These are phyloP conservation scores for Tolypocladium inflatum DNA, from an alignment of 2,329 filamentous ascomycete genomes.

Conservation along the genomic window DNA sequence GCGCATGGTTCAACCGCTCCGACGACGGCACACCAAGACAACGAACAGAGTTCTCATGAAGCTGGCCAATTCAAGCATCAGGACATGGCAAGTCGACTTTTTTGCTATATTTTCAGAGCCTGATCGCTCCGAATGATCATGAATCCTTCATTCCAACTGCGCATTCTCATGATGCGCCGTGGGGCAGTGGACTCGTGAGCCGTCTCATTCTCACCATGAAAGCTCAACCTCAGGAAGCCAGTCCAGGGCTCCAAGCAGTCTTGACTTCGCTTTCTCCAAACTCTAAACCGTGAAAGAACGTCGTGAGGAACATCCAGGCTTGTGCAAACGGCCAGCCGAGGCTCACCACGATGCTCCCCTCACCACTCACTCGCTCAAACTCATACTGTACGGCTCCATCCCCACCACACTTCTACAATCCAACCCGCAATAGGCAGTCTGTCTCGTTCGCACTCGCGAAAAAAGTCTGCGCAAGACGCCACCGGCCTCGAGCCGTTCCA, in stretches of 20 bases:
- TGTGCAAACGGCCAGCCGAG: neutral
- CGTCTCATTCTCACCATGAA: too few relatives aligned
- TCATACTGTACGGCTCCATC: neutral
- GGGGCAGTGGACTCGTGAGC: neutral
- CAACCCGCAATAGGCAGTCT: neutral
- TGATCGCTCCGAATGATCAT: too few relatives aligned
- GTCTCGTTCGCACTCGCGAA: neutral
- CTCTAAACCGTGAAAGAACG: neutral
- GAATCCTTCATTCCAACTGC: too few relatives aligned
- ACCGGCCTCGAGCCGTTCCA: neutral
- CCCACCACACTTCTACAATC: neutral
- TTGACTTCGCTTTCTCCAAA: neutral
- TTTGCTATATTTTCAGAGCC: neutral
- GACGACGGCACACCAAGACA: neutral
- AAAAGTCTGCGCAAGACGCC: neutral
- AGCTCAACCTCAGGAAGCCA: neutral
- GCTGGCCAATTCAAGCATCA: neutral
- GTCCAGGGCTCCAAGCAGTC: neutral
- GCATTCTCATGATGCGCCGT: neutral
- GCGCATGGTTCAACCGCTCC: constrained; percentile 2
- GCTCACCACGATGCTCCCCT: neutral
- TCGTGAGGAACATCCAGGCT: neutral
- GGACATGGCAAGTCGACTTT: neutral
- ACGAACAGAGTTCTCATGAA: neutral
- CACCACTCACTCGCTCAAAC: neutral